Base-by-base conservation (phyloP, 1,139 yeast genomes). In the Taphrina populina region DNA sequence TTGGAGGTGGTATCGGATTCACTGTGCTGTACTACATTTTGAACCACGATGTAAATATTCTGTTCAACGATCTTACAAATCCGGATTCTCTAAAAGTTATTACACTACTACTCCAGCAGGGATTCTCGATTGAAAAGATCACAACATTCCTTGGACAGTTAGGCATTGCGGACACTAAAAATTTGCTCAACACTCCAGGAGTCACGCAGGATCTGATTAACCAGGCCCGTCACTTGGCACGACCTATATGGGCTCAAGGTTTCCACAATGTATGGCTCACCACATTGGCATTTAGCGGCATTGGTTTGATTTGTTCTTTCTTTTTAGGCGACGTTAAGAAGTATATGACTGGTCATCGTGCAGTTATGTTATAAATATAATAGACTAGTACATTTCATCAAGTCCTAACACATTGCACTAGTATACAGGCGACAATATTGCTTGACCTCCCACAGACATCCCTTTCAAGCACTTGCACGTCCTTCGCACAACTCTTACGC, bases 1-100 rank as follows among this genome's bases (percentile, higher is more conserved):
- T 49, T 23, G 54, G 54, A 21, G 54, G 54, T 49, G 54, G 46
- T 15, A 30, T 49, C n/a, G 54, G 54, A 7, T 49, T 49, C 46
- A 39, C 54, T 11, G 46, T 49, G 24, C 39, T 39, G 33, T 49
- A 49, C 39, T 49, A 49, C 40, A 49, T 49, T 24, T 46, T 49
- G 19, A 49, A 49, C 40, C 4, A 32, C 11, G 40, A 32, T 17
- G 36, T 33, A 20, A 29, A 7, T 29, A 32, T 30, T 11, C n/a
- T 49, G 19, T 49, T 49, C 33, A 19, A 20, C 23, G 35, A 40
- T 26, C n/a, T 24, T 7, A 39, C 46, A 23, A 49, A 49, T 33
- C 44, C 44, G 21, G 29, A 17, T 8, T 49, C 54, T n/a, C 11
- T 39, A 26, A 39, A 29, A 24, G 20, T 49, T 29, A 41, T 49